Base-by-base conservation (phyloP, 2,329 filamentous ascomycete species). In the Arthrobotrys entomopaga region DNA sequence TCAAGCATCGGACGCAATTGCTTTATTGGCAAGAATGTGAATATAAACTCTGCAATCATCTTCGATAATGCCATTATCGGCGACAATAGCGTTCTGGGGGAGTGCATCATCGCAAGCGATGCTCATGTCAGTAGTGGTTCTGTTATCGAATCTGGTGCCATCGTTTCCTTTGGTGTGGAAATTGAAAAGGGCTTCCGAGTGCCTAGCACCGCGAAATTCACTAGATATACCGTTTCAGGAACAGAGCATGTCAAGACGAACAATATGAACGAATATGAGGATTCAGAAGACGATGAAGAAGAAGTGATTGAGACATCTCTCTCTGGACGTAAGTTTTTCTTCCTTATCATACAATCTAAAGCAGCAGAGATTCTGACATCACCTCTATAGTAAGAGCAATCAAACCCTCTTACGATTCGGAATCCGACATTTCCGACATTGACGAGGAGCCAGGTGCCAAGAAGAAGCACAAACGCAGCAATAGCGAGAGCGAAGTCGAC, bases 1-100 rank as follows among this genome's bases (percentile, higher is more conserved):
- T 93, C 90, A 79, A 87, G 95, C 53, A 88, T 99, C 72, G 95
- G 95, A 34, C 87, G 90, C 75, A 86, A 91, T 77, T 98, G 94
- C 82, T 89, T 88, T 77, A 95, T 99, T 77, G 95, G 95, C 5
- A 89, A 87, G 77, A 91, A 95, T 77, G 93, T 95, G 26, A 86
- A 84, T 42, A 88, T 99, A 74, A 86, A 91, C 54, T 86, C 92
- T 77, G 90, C 91, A 20, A 94, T 92, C 78, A 87, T 99, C 76
- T 98, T 94, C 93, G 92, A 97, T 78, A 87, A 93, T 78, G 88
- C 88, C 0, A 86, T 86, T 3, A 87, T 99, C 77, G 90, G 88
- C 0, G 92, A 97, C 79, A 89, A 89, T 19, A 85, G 90, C 15
- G 86, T 86, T 22, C 84, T 99, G 54, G 85, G 86, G 7, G 86